Percentiles rank a stretch among this genome's conserved stretches.
Evolutionary conservation across 2,329 filamentous ascomycete species (phyloP).

Genomic region (Sclerotinia nivalis): DNA sequence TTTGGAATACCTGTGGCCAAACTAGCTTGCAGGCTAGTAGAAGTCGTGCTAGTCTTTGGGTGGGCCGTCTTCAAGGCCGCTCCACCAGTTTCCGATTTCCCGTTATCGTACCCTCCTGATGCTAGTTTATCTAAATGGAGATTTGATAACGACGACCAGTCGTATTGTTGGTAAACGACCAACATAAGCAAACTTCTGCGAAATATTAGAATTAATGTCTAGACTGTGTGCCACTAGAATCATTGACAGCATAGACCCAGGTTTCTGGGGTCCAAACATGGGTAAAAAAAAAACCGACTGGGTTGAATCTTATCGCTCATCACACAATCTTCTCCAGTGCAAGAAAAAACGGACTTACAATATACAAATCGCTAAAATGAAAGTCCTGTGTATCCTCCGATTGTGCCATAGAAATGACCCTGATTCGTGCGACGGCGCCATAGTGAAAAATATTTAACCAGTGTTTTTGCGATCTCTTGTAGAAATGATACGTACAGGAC

Average conservation of each 20-base stretch:
- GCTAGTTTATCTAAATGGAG: constrained; percentile 9
- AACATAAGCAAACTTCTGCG: constrained; percentile 8
- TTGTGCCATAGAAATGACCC: neutral
- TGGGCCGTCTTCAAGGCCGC: neutral
- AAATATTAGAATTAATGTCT: neutral
- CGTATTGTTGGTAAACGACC: constrained; percentile 5
- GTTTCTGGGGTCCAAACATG: neutral
- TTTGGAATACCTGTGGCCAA: neutral
- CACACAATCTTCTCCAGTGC: neutral
- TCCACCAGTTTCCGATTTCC: neutral
- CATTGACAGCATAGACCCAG: neutral
- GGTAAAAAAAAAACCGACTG: neutral
- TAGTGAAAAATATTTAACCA: neutral
- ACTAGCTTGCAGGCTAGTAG: too few relatives aligned
- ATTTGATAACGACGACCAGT: constrained; percentile 12
- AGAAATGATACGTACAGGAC: neutral
- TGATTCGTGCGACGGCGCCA: neutral
- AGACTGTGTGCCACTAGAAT: neutral
- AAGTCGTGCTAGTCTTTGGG: neutral
- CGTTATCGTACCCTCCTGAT: neutral
- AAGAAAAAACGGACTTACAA: constrained; percentile 16
- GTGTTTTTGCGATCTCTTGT: neutral
- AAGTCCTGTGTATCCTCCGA: constrained; percentile 15
- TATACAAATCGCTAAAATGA: constrained; percentile 13
- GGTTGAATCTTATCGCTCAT: constrained; percentile 4